These are phyloP conservation scores for Fusarium euwallaceae DNA, from an alignment of 2,329 filamentous ascomycete species.

Conservation along the genomic window DNA sequence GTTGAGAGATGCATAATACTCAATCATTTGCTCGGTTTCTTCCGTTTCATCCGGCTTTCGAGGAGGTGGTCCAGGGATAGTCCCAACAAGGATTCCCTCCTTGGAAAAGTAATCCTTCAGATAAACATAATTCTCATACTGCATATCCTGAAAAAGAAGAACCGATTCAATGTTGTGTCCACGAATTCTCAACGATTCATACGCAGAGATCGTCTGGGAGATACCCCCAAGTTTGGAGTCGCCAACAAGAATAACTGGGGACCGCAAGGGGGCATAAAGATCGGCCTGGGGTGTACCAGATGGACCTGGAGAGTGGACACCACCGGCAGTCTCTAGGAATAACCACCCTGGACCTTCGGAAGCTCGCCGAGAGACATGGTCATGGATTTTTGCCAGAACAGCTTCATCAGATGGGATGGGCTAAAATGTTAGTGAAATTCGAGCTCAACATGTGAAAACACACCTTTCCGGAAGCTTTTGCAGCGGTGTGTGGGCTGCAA, in stretches of 20 bases:
- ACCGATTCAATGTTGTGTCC: constrained; percentile 82
- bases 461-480: constrained; percentile 61
- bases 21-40: constrained; percentile 69
- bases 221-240: constrained; percentile 85
- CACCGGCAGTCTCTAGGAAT: constrained; percentile 85
- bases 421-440: constrained; percentile 49
- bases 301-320: constrained; percentile 83
- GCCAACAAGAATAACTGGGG: constrained; percentile 80
- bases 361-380: constrained; percentile 52
- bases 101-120: constrained; percentile 75
- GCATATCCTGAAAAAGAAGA: constrained; percentile 74
- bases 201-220: constrained; percentile 82
- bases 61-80: constrained; percentile 71
- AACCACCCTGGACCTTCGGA: constrained; percentile 68
- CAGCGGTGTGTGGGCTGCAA: constrained; percentile 83
- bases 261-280: constrained; percentile 79
- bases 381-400: constrained; percentile 63
- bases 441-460: neutral
- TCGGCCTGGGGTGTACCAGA: constrained; percentile 84
- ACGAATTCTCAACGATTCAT: constrained; percentile 81
- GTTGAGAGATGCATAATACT: constrained; percentile 71
- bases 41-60: constrained; percentile 54
- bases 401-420: constrained; percentile 63
- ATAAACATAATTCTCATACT: constrained; percentile 78
- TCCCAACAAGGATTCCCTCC: constrained; percentile 68